These are phyloP conservation scores for Trichoderma cornu-damae DNA, from an alignment of 2,329 filamentous ascomycete genomes.

Conservation along the genomic window DNA sequence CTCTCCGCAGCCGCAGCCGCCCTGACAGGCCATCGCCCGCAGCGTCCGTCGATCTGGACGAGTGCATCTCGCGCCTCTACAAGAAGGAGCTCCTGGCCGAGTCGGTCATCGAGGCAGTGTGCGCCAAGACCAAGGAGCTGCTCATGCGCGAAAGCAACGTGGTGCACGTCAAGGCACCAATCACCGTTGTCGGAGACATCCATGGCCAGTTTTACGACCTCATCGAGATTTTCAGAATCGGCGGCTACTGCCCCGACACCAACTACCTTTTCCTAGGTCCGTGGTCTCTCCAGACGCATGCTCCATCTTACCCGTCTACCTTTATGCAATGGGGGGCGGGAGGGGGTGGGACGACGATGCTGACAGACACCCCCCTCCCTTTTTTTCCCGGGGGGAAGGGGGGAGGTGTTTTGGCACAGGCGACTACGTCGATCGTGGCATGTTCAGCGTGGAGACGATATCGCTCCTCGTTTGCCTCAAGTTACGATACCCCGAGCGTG, in stretches of 20 bases:
- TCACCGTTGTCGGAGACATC: conserved; percentile 97
- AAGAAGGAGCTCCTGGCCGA: conserved; percentile 96
- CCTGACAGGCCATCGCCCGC: conserved; percentile 8
- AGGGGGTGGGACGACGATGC: neutral
- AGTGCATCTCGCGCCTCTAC: conserved; percentile 95
- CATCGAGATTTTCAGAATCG: conserved; percentile 98
- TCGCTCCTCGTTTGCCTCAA: conserved; percentile 96
- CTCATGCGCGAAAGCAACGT: conserved; percentile 99
- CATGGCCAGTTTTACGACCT: conserved; percentile 99
- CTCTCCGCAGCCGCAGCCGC: neutral
- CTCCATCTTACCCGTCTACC: no score
- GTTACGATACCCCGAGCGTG: conserved; percentile 89
- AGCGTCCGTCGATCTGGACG: conserved; percentile 97
- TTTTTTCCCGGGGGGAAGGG: no score
- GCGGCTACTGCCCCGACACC: conserved; percentile 93
- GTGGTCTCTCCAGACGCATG: conserved; percentile 17
- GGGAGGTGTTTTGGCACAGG: conserved; percentile 54
- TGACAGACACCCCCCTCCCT: neutral
- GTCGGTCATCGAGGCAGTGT: conserved; percentile 98
- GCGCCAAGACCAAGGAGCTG: conserved; percentile 96
- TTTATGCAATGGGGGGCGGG: neutral
- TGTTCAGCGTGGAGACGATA: conserved; percentile 98
- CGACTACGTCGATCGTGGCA: conserved; percentile 95
- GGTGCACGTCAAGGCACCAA: conserved; percentile 89
- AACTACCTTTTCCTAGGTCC: conserved; percentile 95